Evolutionary conservation across 345 rosid species (phyloP), one percentile per base, ranked within the genome.

Genomic region (Tarenaya hassleriana): DNA sequence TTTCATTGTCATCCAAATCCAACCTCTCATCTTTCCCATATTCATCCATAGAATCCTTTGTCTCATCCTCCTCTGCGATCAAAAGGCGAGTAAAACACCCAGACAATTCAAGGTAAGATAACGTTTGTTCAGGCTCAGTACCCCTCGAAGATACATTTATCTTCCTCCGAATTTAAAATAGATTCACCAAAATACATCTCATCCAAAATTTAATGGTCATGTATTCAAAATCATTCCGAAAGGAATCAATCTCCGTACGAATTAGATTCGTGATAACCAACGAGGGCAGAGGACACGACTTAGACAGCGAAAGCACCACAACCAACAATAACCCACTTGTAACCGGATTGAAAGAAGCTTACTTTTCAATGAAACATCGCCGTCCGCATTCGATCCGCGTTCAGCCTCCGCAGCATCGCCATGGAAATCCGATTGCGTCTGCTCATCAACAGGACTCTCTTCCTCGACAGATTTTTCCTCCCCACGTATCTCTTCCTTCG

Each of bases 1-100:
- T 68, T 33, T 86, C 95, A 49, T 86, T 79, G 73, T 77, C 95
- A 72, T 86, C 92, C 67, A 86, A 73, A 53, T 86, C 92, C 63
- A 83, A 75, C 15, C 80, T 67, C 66, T 83, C 95, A 74, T 86
- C 84, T 39, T 79, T 81, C 54, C 72, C 86, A 68, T 73, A 79
- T 44, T 81, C 88, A 24, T 83, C 91, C 41, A 72, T 76, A 64
- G 77, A 42, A 34, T 79, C 84, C 73, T 80, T 82, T 39, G 55
- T 50, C 34, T 69, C 92, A 44, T 72, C 74, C 61, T 76, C 97
- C 70, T 81, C 97, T 77, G 91, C 73, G 67, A 79, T 60, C 49
- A 64, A 69, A 76, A 77, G 61, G 34, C 50, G 62, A 45, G 69
- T 63, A 66, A 70, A 69, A 71, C 75, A 65, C 64, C 78, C 73